Conservation (phyloP, 441 rosid genomes). For the Syzygium malaccense region DNA sequence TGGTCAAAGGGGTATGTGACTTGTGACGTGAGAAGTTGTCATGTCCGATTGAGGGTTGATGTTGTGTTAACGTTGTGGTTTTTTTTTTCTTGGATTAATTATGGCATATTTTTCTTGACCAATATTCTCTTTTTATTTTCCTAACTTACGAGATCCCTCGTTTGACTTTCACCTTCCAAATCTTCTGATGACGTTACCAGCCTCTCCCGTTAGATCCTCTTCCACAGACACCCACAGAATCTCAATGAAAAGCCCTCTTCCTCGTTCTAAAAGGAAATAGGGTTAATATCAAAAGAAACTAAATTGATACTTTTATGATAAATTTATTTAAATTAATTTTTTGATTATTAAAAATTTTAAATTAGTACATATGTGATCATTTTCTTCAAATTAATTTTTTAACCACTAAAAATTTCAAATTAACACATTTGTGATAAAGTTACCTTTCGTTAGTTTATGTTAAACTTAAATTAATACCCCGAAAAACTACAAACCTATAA, state of each 20-base stretch:
- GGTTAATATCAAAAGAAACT: no score
- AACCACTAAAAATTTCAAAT: rapidly evolving
- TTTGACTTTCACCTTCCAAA: neutral
- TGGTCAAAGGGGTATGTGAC: neutral
- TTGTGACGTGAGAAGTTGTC: neutral
- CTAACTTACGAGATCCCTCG: neutral
- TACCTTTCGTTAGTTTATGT: no score
- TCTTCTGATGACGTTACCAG: neutral
- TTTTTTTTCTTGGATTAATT: neutral
- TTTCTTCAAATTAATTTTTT: no score
- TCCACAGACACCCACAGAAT: neutral
- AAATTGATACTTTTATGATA: no score
- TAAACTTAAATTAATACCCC: no score
- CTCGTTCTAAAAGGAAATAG: neutral
- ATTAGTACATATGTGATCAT: no score
- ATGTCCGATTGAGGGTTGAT: neutral
- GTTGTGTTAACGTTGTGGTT: neutral
- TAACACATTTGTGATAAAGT: no score
- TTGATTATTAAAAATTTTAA: no score
- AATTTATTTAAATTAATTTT: no score
- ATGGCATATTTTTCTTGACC: neutral
- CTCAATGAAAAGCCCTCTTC: neutral
- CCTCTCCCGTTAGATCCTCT: neutral
- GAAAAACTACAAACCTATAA: no score
- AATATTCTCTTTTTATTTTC: neutral